phyloP scores from a whole-genome alignment of 2,329 filamentous ascomycete genomes.

The Penicillium sclerotiorum region DNA sequence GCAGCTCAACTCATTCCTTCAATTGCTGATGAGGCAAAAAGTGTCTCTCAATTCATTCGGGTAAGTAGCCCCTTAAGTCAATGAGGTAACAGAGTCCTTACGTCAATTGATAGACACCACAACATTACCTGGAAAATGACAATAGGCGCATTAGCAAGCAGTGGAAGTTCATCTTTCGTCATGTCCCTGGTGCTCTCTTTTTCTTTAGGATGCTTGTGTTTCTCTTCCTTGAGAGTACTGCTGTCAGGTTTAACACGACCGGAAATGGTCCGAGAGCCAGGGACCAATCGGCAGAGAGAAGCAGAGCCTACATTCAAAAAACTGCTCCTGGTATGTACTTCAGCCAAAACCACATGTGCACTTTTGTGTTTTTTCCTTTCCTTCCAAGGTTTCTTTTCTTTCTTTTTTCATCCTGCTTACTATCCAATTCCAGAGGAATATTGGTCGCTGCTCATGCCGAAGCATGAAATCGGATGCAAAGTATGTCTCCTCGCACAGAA shows the following conservation, averaged over 20 bases:
- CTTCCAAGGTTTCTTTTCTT: no score
- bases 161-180: conserved; percentile 8
- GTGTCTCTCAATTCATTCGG: conserved; percentile 17
- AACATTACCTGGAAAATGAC: conserved; percentile 11
- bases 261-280: conserved; percentile 1
- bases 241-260: conserved; percentile 5
- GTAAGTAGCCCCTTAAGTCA: conserved; percentile 5
- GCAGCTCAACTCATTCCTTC: conserved; percentile 16
- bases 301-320: conserved; percentile 7
- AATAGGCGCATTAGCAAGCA: conserved; percentile 1
- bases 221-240: conserved; percentile 13
- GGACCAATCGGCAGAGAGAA: not conserved
- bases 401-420: not conserved
- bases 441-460: conserved; percentile 21
- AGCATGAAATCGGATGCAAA: conserved; percentile 25
- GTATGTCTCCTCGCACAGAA: conserved; percentile 7
- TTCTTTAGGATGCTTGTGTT: conserved; percentile 7
- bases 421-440: conserved; percentile 11
- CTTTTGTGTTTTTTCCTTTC: no score
- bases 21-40: conserved; percentile 9
- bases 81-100: not conserved
- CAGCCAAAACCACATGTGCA: not conserved
- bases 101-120: conserved; percentile 7
- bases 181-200: conserved; percentile 7
- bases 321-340: conserved; percentile 11